Percentiles rank a stretch among this genome's conserved stretches.
These are phyloP conservation scores for Aspergillus chevalieri DNA, from an alignment of 2,329 filamentous ascomycete genomes.

Conservation along the genomic window DNA sequence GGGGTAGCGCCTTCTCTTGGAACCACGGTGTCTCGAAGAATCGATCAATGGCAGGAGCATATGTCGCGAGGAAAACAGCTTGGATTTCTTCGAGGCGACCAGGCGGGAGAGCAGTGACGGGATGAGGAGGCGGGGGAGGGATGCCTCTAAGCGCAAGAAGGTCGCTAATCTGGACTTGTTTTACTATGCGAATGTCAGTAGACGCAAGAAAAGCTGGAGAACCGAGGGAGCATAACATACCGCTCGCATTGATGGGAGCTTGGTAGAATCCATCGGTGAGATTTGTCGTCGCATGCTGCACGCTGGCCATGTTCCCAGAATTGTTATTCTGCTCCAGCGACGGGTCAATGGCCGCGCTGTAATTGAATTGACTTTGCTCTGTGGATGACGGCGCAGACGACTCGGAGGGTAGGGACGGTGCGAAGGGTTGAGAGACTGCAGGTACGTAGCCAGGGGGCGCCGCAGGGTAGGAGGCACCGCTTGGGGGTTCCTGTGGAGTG, in stretches of 20 bases:
- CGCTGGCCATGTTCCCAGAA: constrained; percentile 25
- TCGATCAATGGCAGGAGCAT: constrained; percentile 65
- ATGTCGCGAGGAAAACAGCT: constrained; percentile 67
- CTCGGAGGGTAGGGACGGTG: constrained; percentile 32
- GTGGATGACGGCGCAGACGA: constrained; percentile 31
- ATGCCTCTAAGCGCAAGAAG: constrained; percentile 60
- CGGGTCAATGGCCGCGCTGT: constrained; percentile 59
- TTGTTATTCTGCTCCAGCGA: constrained; percentile 49
- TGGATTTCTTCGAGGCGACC: constrained; percentile 60
- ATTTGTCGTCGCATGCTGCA: constrained; percentile 22
- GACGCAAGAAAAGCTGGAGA: constrained; percentile 1
- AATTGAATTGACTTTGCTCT: constrained; percentile 47
- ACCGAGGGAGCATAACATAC: constrained; percentile 23
- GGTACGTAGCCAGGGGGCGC: constrained; percentile 36
- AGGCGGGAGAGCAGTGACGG: constrained; percentile 40
- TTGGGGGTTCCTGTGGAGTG: constrained; percentile 31
- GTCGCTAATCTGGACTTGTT: constrained; percentile 67
- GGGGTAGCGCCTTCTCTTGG: constrained; percentile 48
- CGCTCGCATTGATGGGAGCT: constrained; percentile 34
- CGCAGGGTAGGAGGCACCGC: constrained; percentile 23
- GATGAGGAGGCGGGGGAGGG: constrained; percentile 52
- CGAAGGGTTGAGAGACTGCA: constrained; percentile 33
- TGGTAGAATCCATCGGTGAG: constrained; percentile 21
- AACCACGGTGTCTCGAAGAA: constrained; percentile 86
- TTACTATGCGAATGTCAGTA: constrained; percentile 40